Conservation (phyloP, 352 stramenopile genomes). For the Phytopythium oedochilum region DNA sequence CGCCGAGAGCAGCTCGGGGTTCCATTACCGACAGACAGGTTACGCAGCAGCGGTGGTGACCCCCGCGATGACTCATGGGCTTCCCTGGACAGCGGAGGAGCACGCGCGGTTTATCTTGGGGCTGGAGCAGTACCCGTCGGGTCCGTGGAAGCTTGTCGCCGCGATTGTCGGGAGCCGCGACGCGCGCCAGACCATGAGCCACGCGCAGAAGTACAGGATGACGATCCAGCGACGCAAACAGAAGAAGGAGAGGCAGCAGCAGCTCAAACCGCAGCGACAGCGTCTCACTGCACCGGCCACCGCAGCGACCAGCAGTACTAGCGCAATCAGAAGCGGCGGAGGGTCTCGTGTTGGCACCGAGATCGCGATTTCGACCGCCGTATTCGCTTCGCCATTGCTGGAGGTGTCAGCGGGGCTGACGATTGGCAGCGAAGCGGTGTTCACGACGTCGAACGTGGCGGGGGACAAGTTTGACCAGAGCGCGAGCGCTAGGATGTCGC, state of each 20-base stretch:
- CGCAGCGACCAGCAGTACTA: background rate
- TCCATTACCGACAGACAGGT: background rate
- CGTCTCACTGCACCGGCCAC: too few relatives aligned
- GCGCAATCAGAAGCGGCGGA: background rate
- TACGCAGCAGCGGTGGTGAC: too few relatives aligned
- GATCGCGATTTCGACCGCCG: background rate
- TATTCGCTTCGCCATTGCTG: background rate
- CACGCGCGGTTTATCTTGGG: constrained; percentile 41
- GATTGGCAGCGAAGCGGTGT: background rate
- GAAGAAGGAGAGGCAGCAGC: constrained; percentile 1
- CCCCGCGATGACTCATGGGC: constrained; percentile 14
- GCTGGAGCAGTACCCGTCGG: constrained; percentile 36
- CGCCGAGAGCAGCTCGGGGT: background rate
- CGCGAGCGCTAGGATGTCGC: background rate
- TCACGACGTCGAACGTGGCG: background rate
- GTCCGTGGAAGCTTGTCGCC: constrained; percentile 40
- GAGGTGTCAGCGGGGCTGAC: background rate
- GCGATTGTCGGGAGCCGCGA: constrained; percentile 36
- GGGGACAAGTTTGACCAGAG: background rate
- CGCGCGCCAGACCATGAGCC: constrained; percentile 41
- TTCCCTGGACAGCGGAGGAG: constrained; percentile 40
- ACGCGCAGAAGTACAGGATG: constrained; percentile 52
- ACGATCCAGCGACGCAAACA: constrained; percentile 25
- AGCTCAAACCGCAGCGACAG: background rate
- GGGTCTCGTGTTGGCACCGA: background rate